Evolutionary conservation across 768 basidiomycete species (phyloP), one percentile per base, ranked within the genome.

Genomic region (Candolleomyces aberdarensis): DNA sequence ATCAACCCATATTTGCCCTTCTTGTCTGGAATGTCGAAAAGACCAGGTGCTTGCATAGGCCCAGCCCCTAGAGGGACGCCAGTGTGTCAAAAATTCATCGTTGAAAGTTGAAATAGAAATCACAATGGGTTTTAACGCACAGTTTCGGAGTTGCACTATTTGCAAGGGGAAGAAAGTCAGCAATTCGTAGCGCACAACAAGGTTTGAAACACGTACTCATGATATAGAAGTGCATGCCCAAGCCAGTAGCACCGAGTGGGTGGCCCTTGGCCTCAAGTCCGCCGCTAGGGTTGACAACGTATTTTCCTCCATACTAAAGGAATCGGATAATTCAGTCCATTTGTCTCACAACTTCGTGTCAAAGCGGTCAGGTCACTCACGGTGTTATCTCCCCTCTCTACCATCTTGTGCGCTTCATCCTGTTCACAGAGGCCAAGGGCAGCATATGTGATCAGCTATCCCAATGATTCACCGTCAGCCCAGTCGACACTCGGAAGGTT

Each of bases 191-290:
- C 57, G 17, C 53, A 26, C 31, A 22, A 14, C 7, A 49, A 19
- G 20, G 49, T 54, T 15, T 4, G 17, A 72, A 44, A 22, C 31
- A 68, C 86, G 47, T 67, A 89, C 89, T 91, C 66, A 86, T 83
- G 63, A 92, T 89, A 67, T 91, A 92, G 73, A 92, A 92, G 69
- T 93, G 91, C 91, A 92, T 92, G 29, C 88, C 91, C 14, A 93
- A 74, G 1, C 91, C 91, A 17, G 89, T 92, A 0, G 91, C 90
- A 43, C 91, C 91, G 19, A 93, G 80, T 2, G 92, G 92, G 68
- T 94, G 91, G 3, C 92, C 92, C 69, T 93, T 94, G n/a, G 91
- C 89, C 69, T 94, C 90, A 15, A 94, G 80, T 0, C 92, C 92
- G 26, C 92, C 92, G 55, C 87, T 90, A 0, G 92, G 90, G 65